phyloP scores from a whole-genome alignment of 2,329 filamentous ascomycete genomes.

The Davidsoniella eucalypti region DNA sequence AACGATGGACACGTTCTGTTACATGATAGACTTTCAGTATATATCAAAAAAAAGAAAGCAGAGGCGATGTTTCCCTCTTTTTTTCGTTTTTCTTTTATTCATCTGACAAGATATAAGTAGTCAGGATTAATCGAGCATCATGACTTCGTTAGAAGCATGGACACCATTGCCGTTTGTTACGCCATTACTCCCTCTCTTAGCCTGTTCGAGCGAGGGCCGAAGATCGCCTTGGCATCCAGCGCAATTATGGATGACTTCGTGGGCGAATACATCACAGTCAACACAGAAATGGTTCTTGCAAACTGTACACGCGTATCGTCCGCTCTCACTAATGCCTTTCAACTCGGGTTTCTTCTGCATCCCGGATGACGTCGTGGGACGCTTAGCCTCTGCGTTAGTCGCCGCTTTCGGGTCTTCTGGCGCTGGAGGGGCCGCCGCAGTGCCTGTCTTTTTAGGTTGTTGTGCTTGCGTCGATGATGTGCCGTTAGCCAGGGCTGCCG shows the following conservation, averaged over 20 bases:
- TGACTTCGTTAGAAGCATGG: slow-evolving; percentile 23
- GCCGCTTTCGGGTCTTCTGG: neutral
- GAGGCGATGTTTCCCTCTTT: too few relatives aligned
- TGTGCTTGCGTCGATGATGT: neutral
- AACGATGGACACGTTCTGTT: too few relatives aligned
- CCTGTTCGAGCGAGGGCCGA: slow-evolving; percentile 17
- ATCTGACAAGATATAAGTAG: too few relatives aligned
- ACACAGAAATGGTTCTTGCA: slow-evolving; percentile 91
- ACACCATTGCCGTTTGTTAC: slow-evolving; percentile 1
- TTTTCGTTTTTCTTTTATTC: too few relatives aligned
- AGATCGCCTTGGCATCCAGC: slow-evolving; percentile 61
- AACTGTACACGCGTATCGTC: slow-evolving; percentile 75
- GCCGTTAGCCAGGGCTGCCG: slow-evolving; percentile 11
- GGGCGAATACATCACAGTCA: slow-evolving; percentile 89
- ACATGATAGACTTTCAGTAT: too few relatives aligned
- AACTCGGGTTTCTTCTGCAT: slow-evolving; percentile 15
- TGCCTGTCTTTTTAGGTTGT: neutral
- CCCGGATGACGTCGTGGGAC: neutral
- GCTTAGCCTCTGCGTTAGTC: neutral
- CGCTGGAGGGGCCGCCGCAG: neutral
- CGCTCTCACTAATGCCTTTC: slow-evolving; percentile 67
- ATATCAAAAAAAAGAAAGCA: too few relatives aligned
- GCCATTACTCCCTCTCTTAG: slow-evolving; percentile 13
- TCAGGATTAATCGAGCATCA: slow-evolving; percentile 25
- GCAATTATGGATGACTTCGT: slow-evolving; percentile 91